Evolutionary conservation across 305 asterid genomes (phyloP), one percentile per base, ranked within the genome.

Genomic region (Striga hermonthica): DNA sequence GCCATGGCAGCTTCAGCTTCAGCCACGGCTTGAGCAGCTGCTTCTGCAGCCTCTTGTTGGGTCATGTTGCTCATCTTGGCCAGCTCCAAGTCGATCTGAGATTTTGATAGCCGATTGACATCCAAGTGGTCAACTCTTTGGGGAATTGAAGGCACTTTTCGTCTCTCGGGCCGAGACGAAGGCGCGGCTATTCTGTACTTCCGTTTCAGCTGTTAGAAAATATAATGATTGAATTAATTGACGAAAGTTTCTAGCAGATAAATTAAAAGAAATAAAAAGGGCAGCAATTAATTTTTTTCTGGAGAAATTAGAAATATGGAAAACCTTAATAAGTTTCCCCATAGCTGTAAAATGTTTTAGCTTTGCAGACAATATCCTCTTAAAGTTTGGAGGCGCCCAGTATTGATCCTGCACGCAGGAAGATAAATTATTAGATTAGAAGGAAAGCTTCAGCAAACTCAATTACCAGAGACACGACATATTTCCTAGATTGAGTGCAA

Each of bases 1-100:
- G 94, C 97, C 78, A 93, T 83, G 22, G 98, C 98, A 74, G 90
- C 92, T 80, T 93, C 98, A 49, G 98, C 98, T 78, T 93, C 98
- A 34, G 95, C 95, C 59, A 93, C 97, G 38, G 98, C 97, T 80
- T 80, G 90, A 61, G 97, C 97, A 7, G 98, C 98, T 70, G 93
- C 95, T 8, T 86, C 88, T 4, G 96, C 95, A 22, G 96, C 98
- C 80, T 93, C 98, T 76, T 84, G 79, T 12, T 87, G 84, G 60
- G 86, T 90, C 97, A 86, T 88, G 63, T 71, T 81, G 79, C 84
- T 88, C 90, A 88, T 86, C 69, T 76, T 86, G 50, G 83, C 85
- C 47, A 90, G 72, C 80, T 90, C 95, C 38, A 73, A 64, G 76
- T 93, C 97, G 41, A 88, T 73, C 81, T 86, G 83, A 49, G 85